These are phyloP conservation scores for Botrytis galanthina DNA, from an alignment of 2,329 filamentous ascomycete genomes.

Conservation along the genomic window DNA sequence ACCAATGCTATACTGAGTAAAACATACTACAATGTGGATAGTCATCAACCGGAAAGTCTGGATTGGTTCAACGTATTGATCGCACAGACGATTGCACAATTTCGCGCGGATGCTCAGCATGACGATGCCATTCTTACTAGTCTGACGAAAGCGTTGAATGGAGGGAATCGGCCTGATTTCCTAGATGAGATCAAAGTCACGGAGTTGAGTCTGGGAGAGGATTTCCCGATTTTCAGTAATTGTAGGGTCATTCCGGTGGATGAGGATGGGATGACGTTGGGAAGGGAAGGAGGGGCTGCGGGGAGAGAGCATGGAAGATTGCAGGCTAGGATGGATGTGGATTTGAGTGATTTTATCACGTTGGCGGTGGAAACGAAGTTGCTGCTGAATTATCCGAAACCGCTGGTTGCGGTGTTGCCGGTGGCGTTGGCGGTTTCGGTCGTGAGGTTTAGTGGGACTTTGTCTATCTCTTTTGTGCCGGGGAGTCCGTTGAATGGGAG, in stretches of 20 bases:
- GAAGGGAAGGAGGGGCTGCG: slow-evolving; percentile 30
- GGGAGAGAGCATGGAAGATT: slow-evolving; percentile 67
- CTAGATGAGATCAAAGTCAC: slow-evolving; percentile 92
- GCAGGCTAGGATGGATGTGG: slow-evolving; percentile 95
- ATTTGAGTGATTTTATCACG: slow-evolving; percentile 93
- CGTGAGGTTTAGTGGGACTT: slow-evolving; percentile 88
- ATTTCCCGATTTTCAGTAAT: slow-evolving; percentile 98
- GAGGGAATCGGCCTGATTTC: slow-evolving; percentile 82
- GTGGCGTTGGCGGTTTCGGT: slow-evolving; percentile 90
- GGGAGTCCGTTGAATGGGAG: slow-evolving; percentile 63
- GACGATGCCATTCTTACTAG: slow-evolving; percentile 87
- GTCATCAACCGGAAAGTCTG: slow-evolving; percentile 91
- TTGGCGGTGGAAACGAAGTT: slow-evolving; percentile 92
- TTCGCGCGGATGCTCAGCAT: slow-evolving; percentile 86
- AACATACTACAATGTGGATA: slow-evolving; percentile 95
- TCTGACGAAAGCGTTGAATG: slow-evolving; percentile 81
- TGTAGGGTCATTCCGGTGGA: slow-evolving; percentile 91
- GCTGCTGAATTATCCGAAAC: slow-evolving; percentile 90
- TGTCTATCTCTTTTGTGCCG: slow-evolving; percentile 91
- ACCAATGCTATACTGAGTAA: slow-evolving; percentile 94
- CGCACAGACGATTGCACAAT: slow-evolving; percentile 93
- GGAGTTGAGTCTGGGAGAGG: slow-evolving; percentile 89
- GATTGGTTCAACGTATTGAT: slow-evolving; percentile 99
- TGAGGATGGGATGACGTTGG: slow-evolving; percentile 66
- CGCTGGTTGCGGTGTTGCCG: slow-evolving; percentile 81